Evolutionary conservation across 2,329 filamentous ascomycete species (phyloP).

Genomic region (Teratosphaeria destructans): DNA sequence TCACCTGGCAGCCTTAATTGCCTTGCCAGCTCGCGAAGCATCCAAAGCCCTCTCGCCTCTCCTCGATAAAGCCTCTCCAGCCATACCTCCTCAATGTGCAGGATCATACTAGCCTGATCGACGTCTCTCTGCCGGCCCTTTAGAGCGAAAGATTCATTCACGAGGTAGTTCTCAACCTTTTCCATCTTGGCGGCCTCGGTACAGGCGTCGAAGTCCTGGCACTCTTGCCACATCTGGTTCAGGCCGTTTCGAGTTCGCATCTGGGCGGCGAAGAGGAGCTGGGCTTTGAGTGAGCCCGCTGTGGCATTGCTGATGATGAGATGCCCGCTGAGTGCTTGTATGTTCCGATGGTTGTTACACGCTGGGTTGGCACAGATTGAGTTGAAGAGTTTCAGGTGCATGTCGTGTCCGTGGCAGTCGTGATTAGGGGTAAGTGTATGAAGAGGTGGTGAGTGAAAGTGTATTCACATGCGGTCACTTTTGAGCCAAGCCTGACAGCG

Average conservation of each 20-base stretch:
- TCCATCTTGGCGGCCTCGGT: constrained; percentile 8
- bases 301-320: not conserved
- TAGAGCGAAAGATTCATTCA: constrained; percentile 8
- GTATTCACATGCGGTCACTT: too few relatives aligned
- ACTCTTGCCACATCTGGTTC: constrained; percentile 9
- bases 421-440: not conserved
- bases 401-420: not conserved
- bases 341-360: not conserved
- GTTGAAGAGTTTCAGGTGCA: not conserved
- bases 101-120: constrained; percentile 1
- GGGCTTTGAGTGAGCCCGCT: not conserved
- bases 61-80: constrained; percentile 4
- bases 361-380: not conserved
- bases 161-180: constrained; percentile 13
- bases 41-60: constrained; percentile 2
- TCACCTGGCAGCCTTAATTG: constrained; percentile 1
- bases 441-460: too few relatives aligned
- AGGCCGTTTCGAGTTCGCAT: not conserved
- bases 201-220: constrained; percentile 5
- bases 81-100: constrained; percentile 8
- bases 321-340: not conserved
- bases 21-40: constrained; percentile 3
- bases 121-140: constrained; percentile 3
- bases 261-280: not conserved
- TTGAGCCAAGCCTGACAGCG: too few relatives aligned